Percentiles rank a stretch among this genome's conserved stretches.
Evolutionary conservation across 2,329 filamentous ascomycete species (phyloP).

Genomic region (Aspergillus aculeatus): DNA sequence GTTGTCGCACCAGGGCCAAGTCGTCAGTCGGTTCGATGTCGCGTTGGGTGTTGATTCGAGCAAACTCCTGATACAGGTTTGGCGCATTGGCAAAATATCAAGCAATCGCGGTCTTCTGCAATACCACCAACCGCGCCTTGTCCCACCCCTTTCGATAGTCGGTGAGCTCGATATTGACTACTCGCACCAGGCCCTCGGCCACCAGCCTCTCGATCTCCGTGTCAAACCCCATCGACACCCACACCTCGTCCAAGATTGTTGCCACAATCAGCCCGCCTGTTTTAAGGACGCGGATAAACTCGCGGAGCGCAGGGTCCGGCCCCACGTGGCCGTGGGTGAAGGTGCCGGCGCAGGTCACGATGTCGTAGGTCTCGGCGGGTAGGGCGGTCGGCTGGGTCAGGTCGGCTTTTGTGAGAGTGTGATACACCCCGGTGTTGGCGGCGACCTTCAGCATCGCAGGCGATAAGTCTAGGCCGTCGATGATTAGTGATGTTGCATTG

Average conservation of each 20-base stretch:
- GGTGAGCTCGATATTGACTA: conserved; percentile 27
- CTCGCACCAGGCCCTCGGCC: conserved; percentile 35
- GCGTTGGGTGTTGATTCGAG: no score
- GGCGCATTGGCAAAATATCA: no score
- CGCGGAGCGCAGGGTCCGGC: conserved; percentile 47
- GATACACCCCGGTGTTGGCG: conserved; percentile 49
- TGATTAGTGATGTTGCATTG: conserved; percentile 15
- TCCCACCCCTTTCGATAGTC: conserved; percentile 34
- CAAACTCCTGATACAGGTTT: no score
- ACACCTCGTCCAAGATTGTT: conserved; percentile 53
- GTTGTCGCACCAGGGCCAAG: no score
- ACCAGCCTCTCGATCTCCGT: conserved; percentile 44
- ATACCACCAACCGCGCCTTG: conserved; percentile 28
- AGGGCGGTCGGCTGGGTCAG: conserved; percentile 46
- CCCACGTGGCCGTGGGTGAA: conserved; percentile 58
- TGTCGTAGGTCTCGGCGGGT: conserved; percentile 48
- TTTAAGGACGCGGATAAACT: conserved; percentile 53
- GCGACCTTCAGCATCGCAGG: conserved; percentile 56
- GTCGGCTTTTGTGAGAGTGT: conserved; percentile 47
- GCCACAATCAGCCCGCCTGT: conserved; percentile 51
- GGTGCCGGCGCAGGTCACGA: conserved; percentile 55
- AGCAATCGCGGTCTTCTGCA: conserved; percentile 19
- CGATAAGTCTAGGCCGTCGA: conserved; percentile 56
- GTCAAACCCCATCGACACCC: conserved; percentile 50
- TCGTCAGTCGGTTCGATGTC: no score